phyloP scores from a whole-genome alignment of 176 grass and related monocot species.

The Aegilops sharonensis region DNA sequence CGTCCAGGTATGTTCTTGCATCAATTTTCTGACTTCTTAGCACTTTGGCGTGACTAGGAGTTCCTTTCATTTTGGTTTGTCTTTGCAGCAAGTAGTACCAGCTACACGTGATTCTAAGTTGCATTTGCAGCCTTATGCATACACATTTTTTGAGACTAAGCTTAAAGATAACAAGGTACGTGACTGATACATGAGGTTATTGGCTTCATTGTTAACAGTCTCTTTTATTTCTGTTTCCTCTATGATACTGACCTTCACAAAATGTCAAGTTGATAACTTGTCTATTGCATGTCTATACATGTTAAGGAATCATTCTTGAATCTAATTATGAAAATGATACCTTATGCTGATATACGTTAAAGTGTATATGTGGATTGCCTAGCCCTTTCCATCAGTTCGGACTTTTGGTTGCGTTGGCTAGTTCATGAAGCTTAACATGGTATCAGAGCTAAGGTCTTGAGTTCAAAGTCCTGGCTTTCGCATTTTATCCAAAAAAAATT shows the following conservation, averaged over 20 bases:
- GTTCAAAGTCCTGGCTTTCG: too few relatives aligned
- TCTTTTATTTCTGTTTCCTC: background rate
- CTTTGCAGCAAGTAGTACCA: background rate
- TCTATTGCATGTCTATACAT: background rate
- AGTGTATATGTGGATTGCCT: too few relatives aligned
- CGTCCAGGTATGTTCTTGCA: background rate
- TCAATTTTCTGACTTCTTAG: background rate
- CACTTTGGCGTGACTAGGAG: background rate
- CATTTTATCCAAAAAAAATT: too few relatives aligned
- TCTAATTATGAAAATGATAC: background rate
- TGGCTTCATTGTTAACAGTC: background rate
- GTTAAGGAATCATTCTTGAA: background rate
- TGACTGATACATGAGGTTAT: background rate
- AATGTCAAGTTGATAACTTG: background rate
- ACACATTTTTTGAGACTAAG: background rate
- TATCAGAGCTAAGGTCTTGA: too few relatives aligned
- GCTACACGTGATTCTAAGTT: background rate
- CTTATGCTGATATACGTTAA: background rate
- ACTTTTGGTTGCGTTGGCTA: too few relatives aligned
- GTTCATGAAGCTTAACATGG: too few relatives aligned
- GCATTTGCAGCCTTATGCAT: background rate
- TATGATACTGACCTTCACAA: background rate
- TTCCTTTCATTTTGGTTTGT: background rate
- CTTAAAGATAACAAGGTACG: constrained; percentile 1
- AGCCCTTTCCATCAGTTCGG: too few relatives aligned